Base-by-base conservation (phyloP, 495 filamentous ascomycete genomes). In the Penicillium roqueforti region DNA sequence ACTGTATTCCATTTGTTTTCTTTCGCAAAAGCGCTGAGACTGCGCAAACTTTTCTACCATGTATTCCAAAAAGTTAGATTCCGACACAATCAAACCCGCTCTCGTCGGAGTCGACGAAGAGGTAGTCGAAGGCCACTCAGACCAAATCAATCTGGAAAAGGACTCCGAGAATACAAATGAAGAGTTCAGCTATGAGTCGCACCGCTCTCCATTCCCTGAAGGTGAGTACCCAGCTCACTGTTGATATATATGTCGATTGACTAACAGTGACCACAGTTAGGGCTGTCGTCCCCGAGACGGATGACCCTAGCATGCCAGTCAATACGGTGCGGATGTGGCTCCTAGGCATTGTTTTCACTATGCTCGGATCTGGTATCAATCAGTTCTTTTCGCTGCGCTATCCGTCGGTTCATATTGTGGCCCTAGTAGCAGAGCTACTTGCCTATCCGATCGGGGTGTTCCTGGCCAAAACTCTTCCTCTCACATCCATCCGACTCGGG, bases 301-400 rank as follows among this genome's bases (percentile, higher is more conserved):
- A 85, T 55, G 67, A 72, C 38, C 68, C 69, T 18, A 43, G 26
- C 18, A 60, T 68, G 59, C 64, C 68, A 6, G 62, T 72, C 37
- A 66, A 62, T 40, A 68, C 90, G 2, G 83, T 89, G 16, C 87
- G 89, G 32, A 95, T 93, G 89, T 93, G 89, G 90, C 66, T 78
- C 1, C 62, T 93, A 16, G 89, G 88, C 10, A 75, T 89, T 2
- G 57, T 93, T 6, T 95, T 92, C 63, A 84, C 89, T 8, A 76
- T 95, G 16, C 71, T 93, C 22, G 89, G 89, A 43, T 90, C 87
- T 32, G 85, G 87, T 3, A 90, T 88, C 38, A 95, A 92, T 66
- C 73, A 91, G 32, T 91, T 95, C 65, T 95, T 92, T 70, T 89
- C 88, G 14, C 66, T 95, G 55, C 79, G 90, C 72, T 93, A 92